Conservation (phyloP, 179 eudicot species). For the Corrigiola litoralis region DNA sequence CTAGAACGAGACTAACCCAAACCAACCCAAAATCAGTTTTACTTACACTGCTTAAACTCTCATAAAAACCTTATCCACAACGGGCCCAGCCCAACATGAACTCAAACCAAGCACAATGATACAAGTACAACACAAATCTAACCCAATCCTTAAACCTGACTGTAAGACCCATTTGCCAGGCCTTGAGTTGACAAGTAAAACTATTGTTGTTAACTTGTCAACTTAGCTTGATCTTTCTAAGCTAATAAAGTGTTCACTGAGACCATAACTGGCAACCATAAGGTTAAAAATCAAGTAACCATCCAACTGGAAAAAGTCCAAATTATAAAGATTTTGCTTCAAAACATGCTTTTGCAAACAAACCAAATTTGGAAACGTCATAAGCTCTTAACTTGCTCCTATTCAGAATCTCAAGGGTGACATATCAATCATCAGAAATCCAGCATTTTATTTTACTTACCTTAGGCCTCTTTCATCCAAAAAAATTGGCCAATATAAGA, state of each 20-base stretch:
- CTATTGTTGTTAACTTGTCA: background rate
- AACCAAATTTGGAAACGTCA: background rate
- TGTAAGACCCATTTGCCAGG: no score
- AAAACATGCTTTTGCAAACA: background rate
- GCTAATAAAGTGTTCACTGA: background rate
- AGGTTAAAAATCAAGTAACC: background rate
- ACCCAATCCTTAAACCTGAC: no score
- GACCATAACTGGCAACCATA: background rate
- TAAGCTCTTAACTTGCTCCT: background rate
- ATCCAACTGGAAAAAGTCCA: background rate
- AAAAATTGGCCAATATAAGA: slow-evolving; percentile 78
- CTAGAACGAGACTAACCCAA: no score
- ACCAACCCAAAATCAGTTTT: no score
- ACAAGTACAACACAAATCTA: no score
- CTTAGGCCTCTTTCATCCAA: slow-evolving; percentile 58
- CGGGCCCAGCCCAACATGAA: no score
- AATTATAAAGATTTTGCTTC: background rate
- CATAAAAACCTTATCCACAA: no score
- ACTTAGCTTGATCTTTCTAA: background rate
- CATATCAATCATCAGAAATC: background rate
- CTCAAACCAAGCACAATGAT: no score
- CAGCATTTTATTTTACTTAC: slow-evolving; percentile 30
- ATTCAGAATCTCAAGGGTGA: background rate
- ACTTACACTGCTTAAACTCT: no score
- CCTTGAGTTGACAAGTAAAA: background rate